Evolutionary conservation across 2,329 filamentous ascomycete species (phyloP).

Genomic region (Keithomyces neogunnii): DNA sequence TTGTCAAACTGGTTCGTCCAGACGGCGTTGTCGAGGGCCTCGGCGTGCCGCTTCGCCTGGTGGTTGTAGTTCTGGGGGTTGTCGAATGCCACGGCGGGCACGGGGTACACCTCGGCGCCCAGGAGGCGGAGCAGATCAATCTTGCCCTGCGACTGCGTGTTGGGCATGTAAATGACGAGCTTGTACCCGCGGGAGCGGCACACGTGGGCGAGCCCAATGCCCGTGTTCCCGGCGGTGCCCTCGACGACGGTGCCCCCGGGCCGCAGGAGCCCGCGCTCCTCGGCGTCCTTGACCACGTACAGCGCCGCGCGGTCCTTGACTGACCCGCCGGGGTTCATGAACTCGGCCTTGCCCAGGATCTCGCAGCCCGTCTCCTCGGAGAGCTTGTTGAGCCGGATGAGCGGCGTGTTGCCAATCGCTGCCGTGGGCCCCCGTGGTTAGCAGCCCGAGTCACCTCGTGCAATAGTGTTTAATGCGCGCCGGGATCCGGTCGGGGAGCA

Average conservation of each 20-base stretch:
- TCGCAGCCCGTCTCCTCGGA: slow-evolving; percentile 90
- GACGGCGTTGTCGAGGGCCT: slow-evolving; percentile 74
- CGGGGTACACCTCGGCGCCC: slow-evolving; percentile 90
- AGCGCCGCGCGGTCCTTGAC: slow-evolving; percentile 95
- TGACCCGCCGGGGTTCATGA: slow-evolving; percentile 94
- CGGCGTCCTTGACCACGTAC: slow-evolving; percentile 88
- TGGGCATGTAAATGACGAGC: slow-evolving; percentile 98
- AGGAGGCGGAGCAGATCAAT: slow-evolving; percentile 85
- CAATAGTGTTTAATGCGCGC: background rate
- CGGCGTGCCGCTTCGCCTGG: slow-evolving; percentile 86
- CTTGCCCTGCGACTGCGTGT: slow-evolving; percentile 97
- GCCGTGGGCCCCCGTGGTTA: slow-evolving; percentile 23
- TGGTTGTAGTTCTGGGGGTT: slow-evolving; percentile 98
- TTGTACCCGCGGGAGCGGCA: slow-evolving; percentile 88
- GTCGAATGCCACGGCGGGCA: slow-evolving; percentile 91
- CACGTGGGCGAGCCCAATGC: slow-evolving; percentile 94
- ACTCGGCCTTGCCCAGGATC: slow-evolving; percentile 92
- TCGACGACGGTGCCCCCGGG: slow-evolving; percentile 93
- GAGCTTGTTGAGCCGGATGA: slow-evolving; percentile 81
- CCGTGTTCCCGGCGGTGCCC: slow-evolving; percentile 95
- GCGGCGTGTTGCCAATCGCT: slow-evolving; percentile 96
- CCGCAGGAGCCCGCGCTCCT: slow-evolving; percentile 73
- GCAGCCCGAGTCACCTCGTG: background rate
- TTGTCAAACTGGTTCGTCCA: slow-evolving; percentile 99
- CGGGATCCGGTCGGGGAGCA: background rate